Evolutionary conservation across 768 basidiomycete species (phyloP).

Genomic region (Tricholoma hemisulphureum): DNA sequence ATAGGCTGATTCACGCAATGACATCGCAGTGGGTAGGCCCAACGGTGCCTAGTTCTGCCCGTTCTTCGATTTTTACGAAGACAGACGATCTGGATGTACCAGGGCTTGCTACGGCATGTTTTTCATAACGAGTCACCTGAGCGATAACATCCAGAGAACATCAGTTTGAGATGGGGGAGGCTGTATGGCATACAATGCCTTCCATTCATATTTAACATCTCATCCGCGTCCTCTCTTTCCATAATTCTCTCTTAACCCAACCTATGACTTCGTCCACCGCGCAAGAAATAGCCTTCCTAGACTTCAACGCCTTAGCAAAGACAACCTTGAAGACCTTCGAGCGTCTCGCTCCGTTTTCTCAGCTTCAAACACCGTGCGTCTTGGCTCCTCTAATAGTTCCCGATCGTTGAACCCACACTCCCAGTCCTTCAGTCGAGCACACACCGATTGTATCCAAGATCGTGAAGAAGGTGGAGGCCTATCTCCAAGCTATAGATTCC

Average conservation of each 20-base stretch:
- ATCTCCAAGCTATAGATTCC: conserved; percentile 18
- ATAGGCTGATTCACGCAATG: neutral
- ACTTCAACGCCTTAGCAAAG: conserved; percentile 20
- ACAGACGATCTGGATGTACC: neutral
- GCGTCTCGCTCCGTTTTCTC: conserved; percentile 35
- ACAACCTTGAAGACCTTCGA: conserved; percentile 38
- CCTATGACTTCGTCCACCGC: neutral
- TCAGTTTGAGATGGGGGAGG: neutral
- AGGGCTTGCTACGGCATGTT: neutral
- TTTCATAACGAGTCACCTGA: neutral
- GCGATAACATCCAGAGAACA: neutral
- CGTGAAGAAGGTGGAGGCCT: conserved; percentile 12
- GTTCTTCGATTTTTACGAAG: too few species aligned
- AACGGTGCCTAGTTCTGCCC: too few species aligned
- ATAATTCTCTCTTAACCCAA: neutral
- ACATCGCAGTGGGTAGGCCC: too few species aligned
- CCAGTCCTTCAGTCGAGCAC: conserved; percentile 20
- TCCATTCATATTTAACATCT: neutral
- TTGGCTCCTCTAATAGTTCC: neutral
- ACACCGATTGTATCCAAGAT: conserved; percentile 10
- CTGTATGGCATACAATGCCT: neutral
- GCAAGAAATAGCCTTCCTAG: neutral
- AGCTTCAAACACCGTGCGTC: conserved; percentile 29
- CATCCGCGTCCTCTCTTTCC: neutral
- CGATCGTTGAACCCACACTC: neutral